Evolutionary conservation across 257 asterid genomes (phyloP).

Genomic region (Nicotiana tomentosiformis): DNA sequence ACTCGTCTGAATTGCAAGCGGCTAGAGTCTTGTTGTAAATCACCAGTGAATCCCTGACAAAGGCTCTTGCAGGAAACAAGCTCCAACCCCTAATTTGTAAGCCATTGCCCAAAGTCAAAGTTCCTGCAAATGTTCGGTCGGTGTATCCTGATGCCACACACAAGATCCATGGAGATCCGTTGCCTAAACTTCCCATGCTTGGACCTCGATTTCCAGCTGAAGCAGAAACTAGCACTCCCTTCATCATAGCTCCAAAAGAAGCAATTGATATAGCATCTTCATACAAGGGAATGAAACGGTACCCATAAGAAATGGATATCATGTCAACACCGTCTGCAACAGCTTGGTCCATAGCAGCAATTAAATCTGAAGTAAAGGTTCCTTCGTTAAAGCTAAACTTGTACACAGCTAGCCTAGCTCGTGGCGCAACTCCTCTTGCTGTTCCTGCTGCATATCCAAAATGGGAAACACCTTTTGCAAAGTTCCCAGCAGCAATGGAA

Average conservation of each 20-base stretch:
- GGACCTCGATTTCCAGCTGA: constrained; percentile 9
- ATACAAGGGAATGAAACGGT: neutral
- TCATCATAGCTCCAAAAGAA: neutral
- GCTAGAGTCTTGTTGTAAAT: neutral
- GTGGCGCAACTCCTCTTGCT: constrained; percentile 12
- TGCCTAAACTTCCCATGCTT: neutral
- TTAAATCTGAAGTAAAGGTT: constrained; percentile 5
- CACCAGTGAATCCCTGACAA: neutral
- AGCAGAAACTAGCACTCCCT: neutral
- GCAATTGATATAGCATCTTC: neutral
- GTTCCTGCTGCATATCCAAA: constrained; percentile 18
- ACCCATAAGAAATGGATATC: neutral
- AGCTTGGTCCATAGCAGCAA: constrained; percentile 24
- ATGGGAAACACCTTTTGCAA: constrained; percentile 3
- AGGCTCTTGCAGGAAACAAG: constrained; percentile 3
- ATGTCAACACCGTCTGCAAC: constrained; percentile 7
- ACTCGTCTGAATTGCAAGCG: neutral
- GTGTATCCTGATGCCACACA: neutral
- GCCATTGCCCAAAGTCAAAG: constrained; percentile 2
- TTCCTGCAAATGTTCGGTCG: constrained; percentile 9
- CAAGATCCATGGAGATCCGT: constrained; percentile 7
- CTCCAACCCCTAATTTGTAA: constrained; percentile 8
- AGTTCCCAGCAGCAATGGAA: constrained; percentile 9
- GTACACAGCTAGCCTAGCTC: constrained; percentile 12
- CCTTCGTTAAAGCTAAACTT: constrained; percentile 11